Evolutionary conservation across 352 stramenopile species (phyloP), one percentile per base, ranked within the genome.

Genomic region (Peronosclerospora sorghi): DNA sequence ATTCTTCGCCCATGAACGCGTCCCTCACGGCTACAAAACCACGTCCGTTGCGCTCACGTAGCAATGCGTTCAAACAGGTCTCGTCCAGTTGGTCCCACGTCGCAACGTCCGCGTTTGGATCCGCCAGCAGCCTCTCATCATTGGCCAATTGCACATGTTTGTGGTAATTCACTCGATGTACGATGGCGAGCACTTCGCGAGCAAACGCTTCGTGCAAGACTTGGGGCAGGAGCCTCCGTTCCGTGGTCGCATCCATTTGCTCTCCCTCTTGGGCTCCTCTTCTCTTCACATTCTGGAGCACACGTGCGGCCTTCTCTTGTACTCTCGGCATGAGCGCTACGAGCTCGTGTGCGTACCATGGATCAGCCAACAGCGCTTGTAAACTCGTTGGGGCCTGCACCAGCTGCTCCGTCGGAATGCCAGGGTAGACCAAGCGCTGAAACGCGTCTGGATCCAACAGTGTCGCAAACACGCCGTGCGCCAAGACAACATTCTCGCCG

Each of bases 201-300:
- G 65, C 78, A 60, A 95, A 93, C 0, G 80, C 80, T 46, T 95
- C 80, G 35, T 91, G 81, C 28, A 90, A 51, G 6, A 93, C 68
- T 40, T 93, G 80, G 1, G 80, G 80, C 24, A 75, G 26, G 26
- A 92, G 65, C 44, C 72, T 52, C 1, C 46, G 42, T 51, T 95
- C 80, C 0, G 79, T 95, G 0, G 56, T 55, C 0, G 51, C 17
- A 38, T 93, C 80, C 80, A 95, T 93, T 32, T 80, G 35, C 13
- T 95, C 80, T 14, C 80, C 80, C 27, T 80, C 62, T 2, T 65
- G 55, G 1, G 76, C 83, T 8, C 72, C 80, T 14, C 72, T 67
- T 37, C 59, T 64, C 55, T 95, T 93, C 35, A 95, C 83, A 39
- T 92, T 93, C 5, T 32, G 51, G 13, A 93, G 40, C 6, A 95